These are phyloP conservation scores for Aspergillus sclerotialis DNA, from an alignment of 2,329 filamentous ascomycete genomes.

Conservation along the genomic window DNA sequence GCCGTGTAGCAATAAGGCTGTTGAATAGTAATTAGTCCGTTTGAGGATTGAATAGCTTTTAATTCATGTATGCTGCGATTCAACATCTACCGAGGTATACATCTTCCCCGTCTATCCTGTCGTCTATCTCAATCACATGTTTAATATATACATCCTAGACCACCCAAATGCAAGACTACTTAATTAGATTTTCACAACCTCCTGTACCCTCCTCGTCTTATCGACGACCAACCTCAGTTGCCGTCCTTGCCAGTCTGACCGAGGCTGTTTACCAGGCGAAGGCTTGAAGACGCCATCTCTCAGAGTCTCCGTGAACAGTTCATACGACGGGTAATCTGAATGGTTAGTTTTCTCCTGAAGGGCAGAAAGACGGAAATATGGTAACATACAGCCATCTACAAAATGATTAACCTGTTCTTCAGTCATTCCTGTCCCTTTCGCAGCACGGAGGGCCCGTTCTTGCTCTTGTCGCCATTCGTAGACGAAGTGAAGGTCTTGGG, in stretches of 20 bases:
- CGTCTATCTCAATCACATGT: too few species aligned
- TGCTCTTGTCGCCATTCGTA: slow-evolving; percentile 81
- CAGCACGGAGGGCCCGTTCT: slow-evolving; percentile 61
- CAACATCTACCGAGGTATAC: too few species aligned
- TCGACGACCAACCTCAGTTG: slow-evolving; percentile 59
- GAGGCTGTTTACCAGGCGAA: slow-evolving; percentile 8
- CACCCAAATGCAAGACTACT: too few species aligned
- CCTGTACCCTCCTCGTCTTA: slow-evolving; percentile 53
- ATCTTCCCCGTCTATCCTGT: too few species aligned
- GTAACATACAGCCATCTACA: slow-evolving; percentile 54
- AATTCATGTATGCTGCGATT: too few species aligned
- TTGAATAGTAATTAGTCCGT: too few species aligned
- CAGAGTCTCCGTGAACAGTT: slow-evolving; percentile 58
- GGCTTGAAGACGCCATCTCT: slow-evolving; percentile 50
- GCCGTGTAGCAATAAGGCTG: too few species aligned
- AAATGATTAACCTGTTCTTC: slow-evolving; percentile 72
- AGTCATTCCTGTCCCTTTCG: slow-evolving; percentile 71
- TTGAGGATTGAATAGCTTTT: too few species aligned
- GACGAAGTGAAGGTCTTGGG: slow-evolving; percentile 65
- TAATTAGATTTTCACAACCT: slow-evolving; percentile 46
- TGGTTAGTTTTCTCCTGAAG: slow-evolving; percentile 2
- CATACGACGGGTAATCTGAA: slow-evolving; percentile 63
- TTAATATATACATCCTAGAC: too few species aligned
- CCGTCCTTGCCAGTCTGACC: slow-evolving; percentile 38
- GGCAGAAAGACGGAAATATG: neutral